Evolutionary conservation across 805 yeast genomes (phyloP), one percentile per base, ranked within the genome.

Genomic region (Komagataella pastoris): DNA sequence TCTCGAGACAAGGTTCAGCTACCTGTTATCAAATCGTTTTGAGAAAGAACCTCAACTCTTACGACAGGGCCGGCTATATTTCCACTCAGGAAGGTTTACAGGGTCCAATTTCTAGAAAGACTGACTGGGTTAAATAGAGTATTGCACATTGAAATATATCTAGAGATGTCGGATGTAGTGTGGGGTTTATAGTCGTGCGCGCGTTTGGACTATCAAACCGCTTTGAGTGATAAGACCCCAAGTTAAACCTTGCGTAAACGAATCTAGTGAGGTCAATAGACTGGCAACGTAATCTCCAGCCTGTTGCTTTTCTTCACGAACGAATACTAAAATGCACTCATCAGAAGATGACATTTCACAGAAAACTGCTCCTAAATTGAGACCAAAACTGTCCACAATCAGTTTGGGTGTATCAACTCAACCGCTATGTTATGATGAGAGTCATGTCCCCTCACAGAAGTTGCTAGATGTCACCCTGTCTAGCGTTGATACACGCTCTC

Each of bases 1-100:
- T 85, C 56, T 81, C 96, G 14, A 86, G 97, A 77, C 95, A 88
- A 74, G 96, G 96, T 60, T 80, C 90, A 60, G 95, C 96, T 47
- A 80, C 95, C 51, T 87, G 96, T 69, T 89, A 78, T 74, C 97
- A 88, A 74, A 85, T 88, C 66, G 84, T 85, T 49, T 75, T 88
- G 75, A 83, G 96, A 76, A 88, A 88, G 81, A 89, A 88, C 70
- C 63, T 88, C 64, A 89, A 88, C 71, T 72, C 87, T 53, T 83
- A 83, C 66, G 91, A 87, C 67, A 81, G 96, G 69, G 73, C 87
- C 58, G 85, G 86, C 65, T 86, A 84, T 63, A 72, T 86, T 63
- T 91, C 95, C 50, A 65, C 67, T 53, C 96, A 88, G 75, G 77
- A 77, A 60, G 96, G 95, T 51, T 70, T 88, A 54, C 73, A 75